phyloP scores from a whole-genome alignment of 176 grass and related monocot species.

The Triticum dicoccoides region DNA sequence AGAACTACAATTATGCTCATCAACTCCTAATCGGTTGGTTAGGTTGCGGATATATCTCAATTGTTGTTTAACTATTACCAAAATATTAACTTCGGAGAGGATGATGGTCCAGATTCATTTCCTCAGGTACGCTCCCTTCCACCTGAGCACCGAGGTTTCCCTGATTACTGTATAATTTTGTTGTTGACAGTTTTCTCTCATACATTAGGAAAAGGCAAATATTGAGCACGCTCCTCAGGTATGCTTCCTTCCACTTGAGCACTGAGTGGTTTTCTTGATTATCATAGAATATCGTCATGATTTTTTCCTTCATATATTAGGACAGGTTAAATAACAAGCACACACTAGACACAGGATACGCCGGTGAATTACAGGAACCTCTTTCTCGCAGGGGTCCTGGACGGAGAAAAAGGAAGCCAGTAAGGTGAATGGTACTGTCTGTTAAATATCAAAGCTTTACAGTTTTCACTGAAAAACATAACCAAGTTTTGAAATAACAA shows the following conservation, averaged over 20 bases:
- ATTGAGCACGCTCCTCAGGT: conserved; percentile 28
- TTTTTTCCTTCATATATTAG: conserved; percentile 15
- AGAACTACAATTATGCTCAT: not conserved
- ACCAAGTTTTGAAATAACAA: conserved; percentile 24
- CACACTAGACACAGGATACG: not conserved
- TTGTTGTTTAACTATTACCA: conserved; percentile 60
- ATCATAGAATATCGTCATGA: not conserved
- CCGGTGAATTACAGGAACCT: conserved; percentile 28
- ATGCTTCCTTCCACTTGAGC: conserved; percentile 6
- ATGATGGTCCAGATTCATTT: conserved; percentile 20
- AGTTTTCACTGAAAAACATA: not conserved
- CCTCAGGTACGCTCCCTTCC: conserved; percentile 34
- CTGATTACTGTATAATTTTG: not conserved
- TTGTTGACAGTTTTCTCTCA: not conserved
- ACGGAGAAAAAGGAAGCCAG: conserved; percentile 45
- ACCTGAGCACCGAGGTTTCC: not conserved
- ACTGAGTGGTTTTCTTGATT: conserved; percentile 3
- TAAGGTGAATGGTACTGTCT: conserved; percentile 34
- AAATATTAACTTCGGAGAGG: conserved; percentile 62
- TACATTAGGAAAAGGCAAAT: conserved; percentile 33
- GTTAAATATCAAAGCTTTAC: not conserved
- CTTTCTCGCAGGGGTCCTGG: conserved; percentile 15
- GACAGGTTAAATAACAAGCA: conserved; percentile 22
- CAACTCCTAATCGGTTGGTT: conserved; percentile 24
- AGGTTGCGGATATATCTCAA: conserved; percentile 79